Evolutionary conservation across 345 rosid genomes (phyloP).

Genomic region (Hibiscus trionum): DNA sequence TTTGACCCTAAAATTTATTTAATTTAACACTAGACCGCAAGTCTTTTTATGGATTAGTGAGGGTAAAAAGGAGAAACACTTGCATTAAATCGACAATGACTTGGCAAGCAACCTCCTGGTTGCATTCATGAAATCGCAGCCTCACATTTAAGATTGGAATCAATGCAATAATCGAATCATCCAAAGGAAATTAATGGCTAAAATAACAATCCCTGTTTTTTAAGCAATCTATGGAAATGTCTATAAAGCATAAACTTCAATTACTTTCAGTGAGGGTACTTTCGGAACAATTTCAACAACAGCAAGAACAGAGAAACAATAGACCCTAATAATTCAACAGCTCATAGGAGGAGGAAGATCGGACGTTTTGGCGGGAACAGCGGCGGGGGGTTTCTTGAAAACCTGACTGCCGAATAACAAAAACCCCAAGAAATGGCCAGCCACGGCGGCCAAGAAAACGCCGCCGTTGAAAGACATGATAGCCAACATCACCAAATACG

Average conservation of each 20-base stretch:
- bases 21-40: too few relatives aligned
- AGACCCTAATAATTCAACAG: background rate
- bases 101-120: background rate
- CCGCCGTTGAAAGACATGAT: slow-evolving; percentile 86
- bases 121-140: background rate
- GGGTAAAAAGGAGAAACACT: too few relatives aligned
- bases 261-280: too few relatives aligned
- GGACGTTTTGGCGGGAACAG: slow-evolving; percentile 19
- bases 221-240: background rate
- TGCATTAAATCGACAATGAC: background rate
- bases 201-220: background rate
- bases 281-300: too few relatives aligned
- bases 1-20: too few relatives aligned
- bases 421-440: slow-evolving; percentile 62
- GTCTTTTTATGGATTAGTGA: too few relatives aligned
- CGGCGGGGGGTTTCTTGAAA: slow-evolving; percentile 23
- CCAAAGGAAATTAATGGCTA: background rate
- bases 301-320: background rate
- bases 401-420: slow-evolving; percentile 47
- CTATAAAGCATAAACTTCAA: too few relatives aligned
- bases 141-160: background rate
- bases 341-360: slow-evolving; percentile 35
- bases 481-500: slow-evolving; percentile 69
- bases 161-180: background rate
- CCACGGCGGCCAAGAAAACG: slow-evolving; percentile 57